These are phyloP conservation scores for Funneliformis caledonium DNA, from an alignment of 371 early-diverging fungal genomes.

Conservation along the genomic window DNA sequence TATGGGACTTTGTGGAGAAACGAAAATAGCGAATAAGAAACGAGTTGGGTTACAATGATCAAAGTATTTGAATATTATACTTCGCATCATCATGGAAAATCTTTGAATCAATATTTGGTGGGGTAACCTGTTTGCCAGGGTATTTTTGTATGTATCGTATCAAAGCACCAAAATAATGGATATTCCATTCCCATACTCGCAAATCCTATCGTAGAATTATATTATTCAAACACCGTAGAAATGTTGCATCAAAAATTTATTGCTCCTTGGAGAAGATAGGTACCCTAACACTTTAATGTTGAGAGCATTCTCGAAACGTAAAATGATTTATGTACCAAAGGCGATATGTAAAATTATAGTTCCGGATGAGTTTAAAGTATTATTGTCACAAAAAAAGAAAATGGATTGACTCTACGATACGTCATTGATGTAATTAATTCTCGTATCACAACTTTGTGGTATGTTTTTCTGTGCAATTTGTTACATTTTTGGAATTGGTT, in stretches of 20 bases:
- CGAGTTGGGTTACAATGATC: constrained; percentile 88
- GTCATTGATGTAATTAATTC: constrained; percentile 94
- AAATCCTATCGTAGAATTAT: constrained; percentile 90
- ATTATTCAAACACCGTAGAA: constrained; percentile 91
- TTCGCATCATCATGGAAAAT: constrained; percentile 90
- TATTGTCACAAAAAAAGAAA: constrained; percentile 94
- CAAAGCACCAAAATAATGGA: constrained; percentile 72
- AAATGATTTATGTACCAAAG: constrained; percentile 93
- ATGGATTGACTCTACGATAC: constrained; percentile 99
- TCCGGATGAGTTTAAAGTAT: constrained; percentile 88
- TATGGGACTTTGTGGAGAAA: constrained; percentile 87
- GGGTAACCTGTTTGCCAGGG: constrained; percentile 95
- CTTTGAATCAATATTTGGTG: constrained; percentile 94
- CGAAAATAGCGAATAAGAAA: constrained; percentile 79
- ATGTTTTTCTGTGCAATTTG: constrained; percentile 99
- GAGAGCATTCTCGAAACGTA: constrained; percentile 92
- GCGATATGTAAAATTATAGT: constrained; percentile 95
- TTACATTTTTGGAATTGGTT: constrained; percentile 93
- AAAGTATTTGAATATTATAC: constrained; percentile 97
- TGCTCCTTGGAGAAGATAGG: constrained; percentile 98
- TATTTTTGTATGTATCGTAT: constrained; percentile 97
- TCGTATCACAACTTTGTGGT: constrained; percentile 94
- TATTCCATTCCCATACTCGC: constrained; percentile 84
- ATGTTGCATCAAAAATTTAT: constrained; percentile 98
- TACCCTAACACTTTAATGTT: constrained; percentile 98